A percentile compares a stretch with the other conserved stretches of the same genome.
Conservation (phyloP, 192 early-diverging fungal genomes). For the Backusella luteola region DNA sequence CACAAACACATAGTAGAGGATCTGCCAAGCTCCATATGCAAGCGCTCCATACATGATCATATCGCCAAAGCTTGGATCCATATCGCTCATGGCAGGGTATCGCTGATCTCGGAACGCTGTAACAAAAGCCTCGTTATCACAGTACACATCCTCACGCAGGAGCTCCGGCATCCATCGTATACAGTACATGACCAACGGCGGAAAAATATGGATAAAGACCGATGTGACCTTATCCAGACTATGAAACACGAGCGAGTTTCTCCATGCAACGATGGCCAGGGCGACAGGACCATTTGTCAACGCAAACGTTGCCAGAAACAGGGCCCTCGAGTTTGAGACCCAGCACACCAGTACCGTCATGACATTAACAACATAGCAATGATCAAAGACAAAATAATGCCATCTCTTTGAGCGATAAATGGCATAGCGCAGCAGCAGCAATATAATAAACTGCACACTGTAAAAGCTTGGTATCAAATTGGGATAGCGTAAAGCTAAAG, state of each 20-base stretch:
- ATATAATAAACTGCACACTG: slow-evolving; percentile 40
- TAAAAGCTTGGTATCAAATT: slow-evolving; percentile 58
- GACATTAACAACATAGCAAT: slow-evolving; percentile 61
- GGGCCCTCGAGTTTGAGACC: too few relatives aligned
- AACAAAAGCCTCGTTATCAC: slow-evolving; percentile 21
- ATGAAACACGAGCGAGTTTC: slow-evolving; percentile 56
- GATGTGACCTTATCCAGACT: slow-evolving; percentile 70
- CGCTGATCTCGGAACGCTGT: slow-evolving; percentile 31
- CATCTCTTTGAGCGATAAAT: slow-evolving; percentile 54
- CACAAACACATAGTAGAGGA: slow-evolving; percentile 34
- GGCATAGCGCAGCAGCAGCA: slow-evolving; percentile 48
- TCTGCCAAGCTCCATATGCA: slow-evolving; percentile 32
- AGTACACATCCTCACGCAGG: slow-evolving; percentile 10
- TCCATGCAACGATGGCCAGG: slow-evolving; percentile 66
- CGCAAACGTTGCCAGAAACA: slow-evolving; percentile 21
- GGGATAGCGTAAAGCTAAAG: slow-evolving; percentile 46
- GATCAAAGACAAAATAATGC: slow-evolving; percentile 63
- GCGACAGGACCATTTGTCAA: slow-evolving; percentile 60
- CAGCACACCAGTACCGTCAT: slow-evolving; percentile 34
- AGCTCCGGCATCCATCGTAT: slow-evolving; percentile 55
- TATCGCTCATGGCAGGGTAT: slow-evolving; percentile 46
- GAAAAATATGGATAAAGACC: slow-evolving; percentile 63
- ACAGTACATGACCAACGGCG: slow-evolving; percentile 54
- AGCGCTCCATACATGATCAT: slow-evolving; percentile 15
- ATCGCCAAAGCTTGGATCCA: slow-evolving; percentile 11